These are phyloP conservation scores for Pichia sp. DNA, from an alignment of 1,139 yeast genomes.

Conservation along the genomic window DNA sequence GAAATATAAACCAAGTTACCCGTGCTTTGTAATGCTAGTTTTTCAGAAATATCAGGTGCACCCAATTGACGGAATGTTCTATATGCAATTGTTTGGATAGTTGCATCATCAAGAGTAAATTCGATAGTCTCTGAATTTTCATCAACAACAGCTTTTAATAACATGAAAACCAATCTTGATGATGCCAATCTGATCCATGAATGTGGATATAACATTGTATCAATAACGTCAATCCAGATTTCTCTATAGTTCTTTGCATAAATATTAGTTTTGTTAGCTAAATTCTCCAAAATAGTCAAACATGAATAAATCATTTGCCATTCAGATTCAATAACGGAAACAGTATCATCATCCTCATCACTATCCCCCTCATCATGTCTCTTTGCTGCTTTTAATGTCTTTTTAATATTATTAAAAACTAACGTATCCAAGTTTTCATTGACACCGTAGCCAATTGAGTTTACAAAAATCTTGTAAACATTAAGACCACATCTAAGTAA, in stretches of 20 bases:
- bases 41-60: constrained; percentile 67
- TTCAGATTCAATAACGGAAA: constrained; percentile 26
- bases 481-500: constrained; percentile 73
- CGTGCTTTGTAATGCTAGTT: constrained; percentile 57
- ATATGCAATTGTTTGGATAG: constrained; percentile 59
- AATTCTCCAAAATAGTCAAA: constrained; percentile 46
- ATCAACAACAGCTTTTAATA: constrained; percentile 36
- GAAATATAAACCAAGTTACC: constrained; percentile 62
- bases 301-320: constrained; percentile 80
- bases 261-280: constrained; percentile 33
- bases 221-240: constrained; percentile 50
- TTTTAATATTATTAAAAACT: constrained; percentile 19
- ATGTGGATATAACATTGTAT: constrained; percentile 73
- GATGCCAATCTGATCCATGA: constrained; percentile 81
- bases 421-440: constrained; percentile 33
- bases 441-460: constrained; percentile 41
- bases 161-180: constrained; percentile 51
- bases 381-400: constrained; percentile 31
- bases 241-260: constrained; percentile 26
- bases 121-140: constrained; percentile 21
- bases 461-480: constrained; percentile 59
- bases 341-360: background rate
- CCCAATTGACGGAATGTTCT: constrained; percentile 71
- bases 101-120: constrained; percentile 28
- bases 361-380: constrained; percentile 21